Conservation (phyloP, 495 filamentous ascomycete species). For the Aspergillus heteromorphus region DNA sequence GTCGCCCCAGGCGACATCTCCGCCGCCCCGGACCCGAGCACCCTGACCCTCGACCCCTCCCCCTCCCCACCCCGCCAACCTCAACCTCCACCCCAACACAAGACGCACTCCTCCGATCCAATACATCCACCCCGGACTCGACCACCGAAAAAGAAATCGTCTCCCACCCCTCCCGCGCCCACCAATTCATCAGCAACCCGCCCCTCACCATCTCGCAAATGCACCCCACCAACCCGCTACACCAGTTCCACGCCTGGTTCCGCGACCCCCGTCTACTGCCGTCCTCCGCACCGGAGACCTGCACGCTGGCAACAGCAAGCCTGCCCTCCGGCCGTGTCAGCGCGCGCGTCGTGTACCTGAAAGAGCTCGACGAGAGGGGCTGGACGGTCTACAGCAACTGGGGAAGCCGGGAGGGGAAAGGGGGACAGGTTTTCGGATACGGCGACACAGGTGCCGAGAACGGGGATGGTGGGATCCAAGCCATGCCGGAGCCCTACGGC, state of each 20-base stretch:
- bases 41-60: constrained; percentile 6
- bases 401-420: constrained; percentile 54
- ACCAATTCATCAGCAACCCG: constrained; percentile 45
- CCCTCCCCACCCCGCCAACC: constrained; percentile 16
- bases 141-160: constrained; percentile 31
- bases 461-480: constrained; percentile 9
- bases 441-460: constrained; percentile 2
- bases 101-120: constrained; percentile 21
- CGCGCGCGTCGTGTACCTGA: constrained; percentile 84
- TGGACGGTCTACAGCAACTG: constrained; percentile 95
- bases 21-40: constrained; percentile 12
- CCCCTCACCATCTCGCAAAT: constrained; percentile 38
- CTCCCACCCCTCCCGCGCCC: constrained; percentile 37
- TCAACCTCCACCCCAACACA: constrained; percentile 31
- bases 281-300: constrained; percentile 61
- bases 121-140: constrained; percentile 35
- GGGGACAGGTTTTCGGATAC: constrained; percentile 37
- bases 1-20: constrained; percentile 44
- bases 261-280: constrained; percentile 53
- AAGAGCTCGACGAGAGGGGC: constrained; percentile 62
- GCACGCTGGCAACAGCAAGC: constrained; percentile 81
- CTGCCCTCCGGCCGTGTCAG: constrained; percentile 81
- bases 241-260: constrained; percentile 89
- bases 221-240: constrained; percentile 52
- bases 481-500: constrained; percentile 34